phyloP scores from a whole-genome alignment of 2,329 filamentous ascomycete species.

The Magnaporthiopsis incrustans region DNA sequence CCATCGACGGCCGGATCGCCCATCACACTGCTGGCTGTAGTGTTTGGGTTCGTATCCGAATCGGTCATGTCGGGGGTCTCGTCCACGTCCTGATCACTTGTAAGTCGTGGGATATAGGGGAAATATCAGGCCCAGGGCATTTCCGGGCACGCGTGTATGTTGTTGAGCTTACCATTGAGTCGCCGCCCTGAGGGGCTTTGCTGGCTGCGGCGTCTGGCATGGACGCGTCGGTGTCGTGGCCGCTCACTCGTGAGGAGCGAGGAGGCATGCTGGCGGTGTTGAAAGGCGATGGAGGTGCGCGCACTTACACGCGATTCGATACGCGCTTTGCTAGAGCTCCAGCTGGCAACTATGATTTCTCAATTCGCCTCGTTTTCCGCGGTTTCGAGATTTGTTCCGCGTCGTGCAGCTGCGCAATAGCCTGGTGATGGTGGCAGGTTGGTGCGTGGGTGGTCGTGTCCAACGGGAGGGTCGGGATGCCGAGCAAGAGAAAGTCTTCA shows the following conservation, averaged over 20 bases:
- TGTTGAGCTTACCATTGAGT: conserved; percentile 40
- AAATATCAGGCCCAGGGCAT: neutral
- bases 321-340: conserved; percentile 1
- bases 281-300: neutral
- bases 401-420: neutral
- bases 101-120: conserved; percentile 1
- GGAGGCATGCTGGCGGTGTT: conserved; percentile 41
- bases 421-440: neutral
- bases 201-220: conserved; percentile 52
- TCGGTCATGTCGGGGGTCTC: conserved; percentile 61
- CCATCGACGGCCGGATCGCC: conserved; percentile 70
- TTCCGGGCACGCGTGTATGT: too few species aligned
- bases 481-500: neutral
- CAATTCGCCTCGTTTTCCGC: neutral
- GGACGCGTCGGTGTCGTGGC: conserved; percentile 51
- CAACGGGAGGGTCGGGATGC: neutral
- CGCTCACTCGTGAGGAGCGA: conserved; percentile 40
- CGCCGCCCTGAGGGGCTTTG: conserved; percentile 25
- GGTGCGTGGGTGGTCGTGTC: neutral
- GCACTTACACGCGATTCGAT: conserved; percentile 6
- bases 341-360: neutral
- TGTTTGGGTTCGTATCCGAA: conserved; percentile 60
- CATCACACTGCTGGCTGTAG: conserved; percentile 73
- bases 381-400: neutral
- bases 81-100: conserved; percentile 44